These are phyloP conservation scores for Hibiscus trionum DNA, from an alignment of 345 rosid species.

Conservation along the genomic window DNA sequence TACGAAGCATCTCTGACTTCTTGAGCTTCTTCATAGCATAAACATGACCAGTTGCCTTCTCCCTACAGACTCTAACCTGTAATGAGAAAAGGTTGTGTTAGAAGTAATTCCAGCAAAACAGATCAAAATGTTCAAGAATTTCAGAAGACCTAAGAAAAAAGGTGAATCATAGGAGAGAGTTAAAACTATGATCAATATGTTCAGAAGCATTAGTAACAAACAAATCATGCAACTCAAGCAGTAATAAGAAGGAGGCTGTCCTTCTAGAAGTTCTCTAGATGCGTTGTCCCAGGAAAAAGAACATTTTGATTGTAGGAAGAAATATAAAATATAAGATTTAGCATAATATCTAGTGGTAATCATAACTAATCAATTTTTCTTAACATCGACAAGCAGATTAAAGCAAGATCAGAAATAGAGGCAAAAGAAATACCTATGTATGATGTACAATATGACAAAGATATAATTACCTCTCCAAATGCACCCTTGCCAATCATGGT, in stretches of 20 bases:
- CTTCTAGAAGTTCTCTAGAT: background rate
- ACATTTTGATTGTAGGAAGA: background rate
- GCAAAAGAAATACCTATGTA: background rate
- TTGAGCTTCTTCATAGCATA: slow-evolving; percentile 96
- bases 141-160: background rate
- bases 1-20: slow-evolving; percentile 96
- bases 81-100: slow-evolving; percentile 8
- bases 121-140: background rate
- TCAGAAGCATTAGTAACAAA: background rate
- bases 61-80: slow-evolving; percentile 88
- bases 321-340: background rate
- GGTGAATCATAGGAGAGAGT: background rate
- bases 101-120: background rate
- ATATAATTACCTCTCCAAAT: slow-evolving; percentile 74
- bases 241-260: background rate
- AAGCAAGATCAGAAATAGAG: background rate
- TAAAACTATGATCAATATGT: background rate
- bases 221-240: background rate
- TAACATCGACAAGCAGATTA: background rate
- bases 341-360: background rate
- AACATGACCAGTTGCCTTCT: slow-evolving; percentile 76
- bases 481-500: slow-evolving; percentile 99
- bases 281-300: background rate
- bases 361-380: background rate
- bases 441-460: background rate